Conservation (phyloP, 2,329 filamentous ascomycete genomes). For the Xylariaceae sp. region DNA sequence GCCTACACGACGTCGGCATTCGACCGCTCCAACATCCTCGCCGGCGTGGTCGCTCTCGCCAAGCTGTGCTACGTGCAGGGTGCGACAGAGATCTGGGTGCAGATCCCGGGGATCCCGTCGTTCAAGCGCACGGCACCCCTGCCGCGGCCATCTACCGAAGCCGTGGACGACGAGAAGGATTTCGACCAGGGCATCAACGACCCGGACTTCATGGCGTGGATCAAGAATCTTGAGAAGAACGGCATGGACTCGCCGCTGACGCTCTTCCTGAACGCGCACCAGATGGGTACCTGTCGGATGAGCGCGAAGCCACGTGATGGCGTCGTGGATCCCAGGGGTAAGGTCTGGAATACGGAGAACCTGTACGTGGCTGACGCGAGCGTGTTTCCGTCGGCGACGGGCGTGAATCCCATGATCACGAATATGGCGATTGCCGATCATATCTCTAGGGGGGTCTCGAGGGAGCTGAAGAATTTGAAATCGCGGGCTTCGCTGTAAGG, state of each 20-base stretch:
- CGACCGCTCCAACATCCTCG: conserved; percentile 66
- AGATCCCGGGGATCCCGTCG: conserved; percentile 55
- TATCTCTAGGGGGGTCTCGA: conserved; percentile 54
- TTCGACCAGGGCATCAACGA: conserved; percentile 49
- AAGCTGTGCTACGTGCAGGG: conserved; percentile 75
- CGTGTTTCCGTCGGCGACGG: conserved; percentile 70
- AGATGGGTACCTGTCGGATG: conserved; percentile 78
- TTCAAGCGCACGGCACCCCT: conserved; percentile 45
- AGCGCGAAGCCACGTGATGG: conserved; percentile 46
- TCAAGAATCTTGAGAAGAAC: conserved; percentile 44
- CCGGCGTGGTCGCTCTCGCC: conserved; percentile 65
- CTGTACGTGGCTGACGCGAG: conserved; percentile 70
- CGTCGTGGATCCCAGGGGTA: conserved; percentile 54
- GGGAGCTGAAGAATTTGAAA: conserved; percentile 37
- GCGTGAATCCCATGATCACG: conserved; percentile 79
- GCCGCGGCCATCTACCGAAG: background rate
- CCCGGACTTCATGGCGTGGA: conserved; percentile 56
- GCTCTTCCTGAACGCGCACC: conserved; percentile 66
- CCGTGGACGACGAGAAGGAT: conserved; percentile 14
- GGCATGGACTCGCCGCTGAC: conserved; percentile 47
- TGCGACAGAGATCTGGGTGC: conserved; percentile 71
- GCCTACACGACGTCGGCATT: conserved; percentile 66
- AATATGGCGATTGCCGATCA: conserved; percentile 65
- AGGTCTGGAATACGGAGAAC: conserved; percentile 60
- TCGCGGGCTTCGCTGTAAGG: conserved; percentile 18